Evolutionary conservation across 805 yeast species (phyloP).

Genomic region (Debaryomyces castellii): DNA sequence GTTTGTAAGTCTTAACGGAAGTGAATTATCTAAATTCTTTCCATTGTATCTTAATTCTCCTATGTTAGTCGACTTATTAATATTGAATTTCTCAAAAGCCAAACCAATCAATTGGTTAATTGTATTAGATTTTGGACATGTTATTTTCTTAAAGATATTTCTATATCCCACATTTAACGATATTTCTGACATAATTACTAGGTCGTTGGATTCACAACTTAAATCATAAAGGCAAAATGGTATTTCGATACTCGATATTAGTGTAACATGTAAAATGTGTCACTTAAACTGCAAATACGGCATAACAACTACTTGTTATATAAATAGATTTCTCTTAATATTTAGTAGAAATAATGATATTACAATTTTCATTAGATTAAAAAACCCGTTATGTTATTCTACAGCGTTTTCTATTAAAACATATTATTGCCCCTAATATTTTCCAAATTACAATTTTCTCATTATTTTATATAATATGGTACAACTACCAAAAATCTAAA

Average conservation of each 20-base stretch:
- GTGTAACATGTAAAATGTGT: neutral
- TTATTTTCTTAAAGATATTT: conserved; percentile 25
- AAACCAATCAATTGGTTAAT: conserved; percentile 25
- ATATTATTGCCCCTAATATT: no score
- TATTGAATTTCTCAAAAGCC: conserved; percentile 25
- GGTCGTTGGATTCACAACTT: neutral
- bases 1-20: conserved; percentile 32
- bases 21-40: conserved; percentile 29
- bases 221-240: neutral
- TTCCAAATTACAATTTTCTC: no score
- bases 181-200: conserved; percentile 17
- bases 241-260: neutral
- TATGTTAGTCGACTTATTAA: conserved; percentile 10
- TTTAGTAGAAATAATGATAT: no score
- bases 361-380: no score
- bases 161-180: conserved; percentile 26
- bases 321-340: no score
- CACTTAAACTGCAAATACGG: neutral
- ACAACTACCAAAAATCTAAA: no score
- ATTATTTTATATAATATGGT: no score
- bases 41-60: conserved; percentile 28
- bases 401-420: no score
- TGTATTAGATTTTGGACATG: conserved; percentile 21
- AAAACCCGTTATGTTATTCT: no score
- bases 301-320: no score